Evolutionary conservation across 352 stramenopile species (phyloP), one percentile per base, ranked within the genome.

Genomic region (Achlya hypogyna): DNA sequence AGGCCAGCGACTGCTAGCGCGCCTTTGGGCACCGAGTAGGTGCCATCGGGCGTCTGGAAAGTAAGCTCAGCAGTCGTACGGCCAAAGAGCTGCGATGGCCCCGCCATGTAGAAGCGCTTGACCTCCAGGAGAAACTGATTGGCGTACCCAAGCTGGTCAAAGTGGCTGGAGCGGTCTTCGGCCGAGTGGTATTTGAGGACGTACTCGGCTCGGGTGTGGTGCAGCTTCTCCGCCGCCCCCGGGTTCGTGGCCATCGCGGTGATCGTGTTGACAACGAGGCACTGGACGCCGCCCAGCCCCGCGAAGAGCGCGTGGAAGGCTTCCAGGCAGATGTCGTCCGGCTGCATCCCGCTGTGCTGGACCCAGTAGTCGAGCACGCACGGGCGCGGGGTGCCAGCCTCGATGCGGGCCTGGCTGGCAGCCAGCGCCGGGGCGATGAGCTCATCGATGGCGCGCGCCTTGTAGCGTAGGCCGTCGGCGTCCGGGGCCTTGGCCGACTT

Each of bases 51-150:
- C 28, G 47, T 58, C n/a, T 23, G 18, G 28, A 67, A 22, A 8
- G 43, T 38, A 5, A 67, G 4, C 12, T 58, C 47, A 27, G 22
- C 29, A n/a, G 60, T 43, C 12, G 60, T 38, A 20, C 32, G 25
- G 28, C n/a, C 60, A 34, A 51, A 67, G 9, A 58, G 16, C 25
- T 67, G 60, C n/a, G 60, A 42, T 2, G 60, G 42, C 4, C 60
- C 60, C 3, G 60, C 60, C 6, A 45, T 23, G 43, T 58, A 67
- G 31, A 51, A 51, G 5, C 60, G 60, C 34, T 54, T 67, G 18
- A 67, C 60, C 59, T 67, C 60, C 10, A 59, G 28, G 40, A 67
- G 9, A n/a, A 59, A 67, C 22, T n/a, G 28, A 23, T 67, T 54
- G 2, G 20, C 8, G 40, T 67, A 67, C 47, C 60, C 60, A n/a